These are phyloP conservation scores for Syzygium jambos DNA, from an alignment of 345 rosid genomes.

Conservation along the genomic window DNA sequence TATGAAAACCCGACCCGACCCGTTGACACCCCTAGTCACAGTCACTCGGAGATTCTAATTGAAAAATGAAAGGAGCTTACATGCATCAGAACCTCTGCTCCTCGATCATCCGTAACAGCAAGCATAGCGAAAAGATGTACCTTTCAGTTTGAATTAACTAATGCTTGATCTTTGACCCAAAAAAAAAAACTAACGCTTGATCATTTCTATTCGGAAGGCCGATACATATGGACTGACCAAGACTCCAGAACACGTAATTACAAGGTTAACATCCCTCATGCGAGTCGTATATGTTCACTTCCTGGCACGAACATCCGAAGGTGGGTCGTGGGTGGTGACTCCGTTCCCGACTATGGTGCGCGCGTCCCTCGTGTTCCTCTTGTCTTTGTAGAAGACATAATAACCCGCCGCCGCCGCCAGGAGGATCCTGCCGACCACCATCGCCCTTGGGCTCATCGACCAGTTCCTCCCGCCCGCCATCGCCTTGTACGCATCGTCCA, in stretches of 20 bases:
- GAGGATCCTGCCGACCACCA: slow-evolving; percentile 1
- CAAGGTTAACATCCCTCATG: neutral
- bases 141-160: neutral
- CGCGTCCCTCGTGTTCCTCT: neutral
- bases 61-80: neutral
- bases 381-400: neutral
- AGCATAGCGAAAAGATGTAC: neutral
- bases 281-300: neutral
- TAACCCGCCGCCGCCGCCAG: slow-evolving; percentile 3
- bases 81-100: neutral
- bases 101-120: neutral
- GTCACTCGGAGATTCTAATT: neutral
- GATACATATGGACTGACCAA: neutral
- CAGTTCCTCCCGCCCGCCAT: neutral
- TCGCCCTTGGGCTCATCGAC: slow-evolving; percentile 1
- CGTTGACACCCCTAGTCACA: too few species aligned
- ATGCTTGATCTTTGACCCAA: neutral
- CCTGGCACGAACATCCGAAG: neutral
- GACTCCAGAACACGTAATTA: neutral
- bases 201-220: neutral
- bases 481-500: neutral
- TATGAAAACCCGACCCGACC: too few species aligned
- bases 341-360: neutral
- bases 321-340: neutral
- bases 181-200: neutral